A percentile compares a stretch with the other conserved stretches of the same genome.
These are phyloP conservation scores for Gillenia trifoliata DNA, from an alignment of 306 rosid species.

Conservation along the genomic window DNA sequence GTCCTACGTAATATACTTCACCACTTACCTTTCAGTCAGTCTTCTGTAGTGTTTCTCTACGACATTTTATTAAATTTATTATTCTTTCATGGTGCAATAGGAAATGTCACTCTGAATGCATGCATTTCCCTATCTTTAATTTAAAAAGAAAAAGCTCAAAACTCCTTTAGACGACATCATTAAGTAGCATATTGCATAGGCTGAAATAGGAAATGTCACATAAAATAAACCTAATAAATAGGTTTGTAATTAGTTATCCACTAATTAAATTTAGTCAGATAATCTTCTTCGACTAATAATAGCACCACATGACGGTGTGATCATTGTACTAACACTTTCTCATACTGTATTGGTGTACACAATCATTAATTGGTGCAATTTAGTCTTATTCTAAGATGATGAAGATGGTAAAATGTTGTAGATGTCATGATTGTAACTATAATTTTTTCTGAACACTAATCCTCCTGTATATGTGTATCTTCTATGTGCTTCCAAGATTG, in stretches of 20 bases:
- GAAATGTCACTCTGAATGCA: too few relatives aligned
- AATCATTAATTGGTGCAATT: neutral
- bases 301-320: neutral
- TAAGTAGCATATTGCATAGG: neutral
- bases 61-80: neutral
- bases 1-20: neutral
- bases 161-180: neutral
- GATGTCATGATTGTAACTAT: too few relatives aligned
- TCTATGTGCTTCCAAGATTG: too few relatives aligned
- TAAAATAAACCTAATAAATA: neutral
- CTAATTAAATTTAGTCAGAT: neutral
- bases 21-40: conserved; percentile 3
- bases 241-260: neutral
- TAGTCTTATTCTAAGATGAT: neutral
- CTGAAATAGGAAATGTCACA: neutral
- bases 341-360: neutral
- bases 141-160: neutral
- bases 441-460: too few relatives aligned
- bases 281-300: neutral
- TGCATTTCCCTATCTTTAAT: neutral
- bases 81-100: neutral
- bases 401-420: neutral
- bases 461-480: too few relatives aligned
- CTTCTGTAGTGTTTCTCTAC: conserved; percentile 10
- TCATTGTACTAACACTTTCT: neutral